Evolutionary conservation across 345 rosid species (phyloP).

Genomic region (Trapa bicornis): DNA sequence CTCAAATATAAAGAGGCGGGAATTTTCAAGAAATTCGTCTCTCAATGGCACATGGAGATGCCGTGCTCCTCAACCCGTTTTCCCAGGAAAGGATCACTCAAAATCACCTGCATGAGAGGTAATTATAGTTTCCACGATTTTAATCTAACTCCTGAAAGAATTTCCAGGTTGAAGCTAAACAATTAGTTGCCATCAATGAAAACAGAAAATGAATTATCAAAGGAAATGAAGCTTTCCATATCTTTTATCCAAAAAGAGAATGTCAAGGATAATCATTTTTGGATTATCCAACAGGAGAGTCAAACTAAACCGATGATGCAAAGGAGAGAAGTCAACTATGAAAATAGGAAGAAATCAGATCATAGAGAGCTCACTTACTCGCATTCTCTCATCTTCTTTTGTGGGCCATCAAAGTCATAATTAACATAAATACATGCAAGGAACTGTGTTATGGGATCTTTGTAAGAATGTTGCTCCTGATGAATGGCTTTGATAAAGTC

Average conservation of each 20-base stretch:
- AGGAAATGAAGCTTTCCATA: background rate
- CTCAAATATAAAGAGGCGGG: slow-evolving; percentile 86
- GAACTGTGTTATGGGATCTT: slow-evolving; percentile 95
- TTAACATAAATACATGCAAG: slow-evolving; percentile 84
- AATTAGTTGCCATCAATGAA: background rate
- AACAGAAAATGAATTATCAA: background rate
- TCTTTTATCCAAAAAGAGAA: background rate
- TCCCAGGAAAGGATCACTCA: slow-evolving; percentile 97
- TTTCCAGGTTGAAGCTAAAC: background rate
- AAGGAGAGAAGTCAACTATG: no score
- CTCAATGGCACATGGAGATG: slow-evolving; percentile 61
- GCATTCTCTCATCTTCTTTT: slow-evolving; percentile 91
- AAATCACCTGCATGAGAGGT: slow-evolving; percentile 42
- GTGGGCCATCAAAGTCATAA: slow-evolving; percentile 97
- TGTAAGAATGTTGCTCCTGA: slow-evolving; percentile 82
- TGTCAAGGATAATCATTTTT: background rate
- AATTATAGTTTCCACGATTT: background rate
- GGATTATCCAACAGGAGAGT: background rate
- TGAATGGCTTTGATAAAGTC: slow-evolving; percentile 91
- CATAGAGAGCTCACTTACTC: slow-evolving; percentile 54
- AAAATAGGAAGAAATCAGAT: background rate
- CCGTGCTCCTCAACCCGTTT: slow-evolving; percentile 78
- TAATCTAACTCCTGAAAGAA: background rate
- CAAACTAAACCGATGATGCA: background rate
- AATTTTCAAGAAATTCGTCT: slow-evolving; percentile 98